phyloP scores from a whole-genome alignment of 2,329 filamentous ascomycete species.

The Phaeomoniella chlamydospora region DNA sequence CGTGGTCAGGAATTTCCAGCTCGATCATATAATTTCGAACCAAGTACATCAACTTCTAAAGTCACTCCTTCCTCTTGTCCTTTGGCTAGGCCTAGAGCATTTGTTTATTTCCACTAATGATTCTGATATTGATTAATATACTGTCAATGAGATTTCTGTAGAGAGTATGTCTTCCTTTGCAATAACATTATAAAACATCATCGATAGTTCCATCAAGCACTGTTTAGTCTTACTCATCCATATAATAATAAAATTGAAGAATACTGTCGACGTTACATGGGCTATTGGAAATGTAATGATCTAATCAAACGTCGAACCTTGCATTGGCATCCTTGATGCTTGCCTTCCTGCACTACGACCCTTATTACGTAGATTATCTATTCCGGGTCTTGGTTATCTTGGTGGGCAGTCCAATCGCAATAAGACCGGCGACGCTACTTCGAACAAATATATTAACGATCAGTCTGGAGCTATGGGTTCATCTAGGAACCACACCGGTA shows the following conservation, averaged over 20 bases:
- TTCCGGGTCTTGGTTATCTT: neutral
- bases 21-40: too few relatives aligned
- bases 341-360: neutral
- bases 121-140: too few relatives aligned
- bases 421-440: neutral
- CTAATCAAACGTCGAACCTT: neutral
- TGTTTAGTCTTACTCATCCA: too few relatives aligned
- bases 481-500: neutral
- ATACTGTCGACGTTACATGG: neutral
- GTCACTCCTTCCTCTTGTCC: too few relatives aligned
- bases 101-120: too few relatives aligned
- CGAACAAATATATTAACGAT: neutral
- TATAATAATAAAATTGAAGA: neutral
- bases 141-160: too few relatives aligned
- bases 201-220: too few relatives aligned
- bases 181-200: too few relatives aligned
- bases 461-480: neutral
- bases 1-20: too few relatives aligned
- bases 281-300: neutral
- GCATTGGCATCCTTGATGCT: neutral
- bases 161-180: too few relatives aligned
- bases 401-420: neutral
- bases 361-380: neutral
- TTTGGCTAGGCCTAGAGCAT: too few relatives aligned
- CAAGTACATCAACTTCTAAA: too few relatives aligned